Evolutionary conservation across 2,329 filamentous ascomycete genomes (phyloP).

Genomic region (Verticillium klebahnii): DNA sequence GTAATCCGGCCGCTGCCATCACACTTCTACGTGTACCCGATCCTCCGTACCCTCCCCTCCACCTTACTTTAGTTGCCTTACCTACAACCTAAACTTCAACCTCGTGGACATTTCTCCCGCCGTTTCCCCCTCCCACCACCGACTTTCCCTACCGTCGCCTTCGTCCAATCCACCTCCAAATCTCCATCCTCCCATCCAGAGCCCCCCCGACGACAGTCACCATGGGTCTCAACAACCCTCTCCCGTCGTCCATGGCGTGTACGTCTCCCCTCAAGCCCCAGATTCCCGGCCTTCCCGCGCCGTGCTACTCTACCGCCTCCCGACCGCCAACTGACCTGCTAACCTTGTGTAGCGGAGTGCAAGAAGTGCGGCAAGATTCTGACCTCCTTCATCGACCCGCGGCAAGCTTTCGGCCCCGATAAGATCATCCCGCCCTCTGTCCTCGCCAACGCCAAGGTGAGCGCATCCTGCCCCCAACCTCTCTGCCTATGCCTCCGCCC

Average conservation of each 20-base stretch:
- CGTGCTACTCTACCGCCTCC: conserved; percentile 8
- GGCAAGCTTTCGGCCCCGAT: conserved; percentile 90
- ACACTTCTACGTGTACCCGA: background rate
- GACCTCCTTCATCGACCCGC: conserved; percentile 88
- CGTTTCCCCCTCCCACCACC: background rate
- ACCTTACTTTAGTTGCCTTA: background rate
- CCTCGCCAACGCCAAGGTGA: conserved; percentile 85
- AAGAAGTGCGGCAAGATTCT: conserved; percentile 96
- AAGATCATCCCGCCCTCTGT: conserved; percentile 93
- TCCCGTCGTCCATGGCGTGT: conserved; percentile 65
- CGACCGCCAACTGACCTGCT: conserved; percentile 4
- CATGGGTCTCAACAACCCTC: conserved; percentile 64
- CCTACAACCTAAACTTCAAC: background rate
- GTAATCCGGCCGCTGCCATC: background rate
- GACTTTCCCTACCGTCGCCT: background rate
- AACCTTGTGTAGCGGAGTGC: conserved; percentile 72
- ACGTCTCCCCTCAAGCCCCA: conserved; percentile 32
- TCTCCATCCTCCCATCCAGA: background rate
- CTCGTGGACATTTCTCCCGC: background rate
- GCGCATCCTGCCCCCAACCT: conserved; percentile 7
- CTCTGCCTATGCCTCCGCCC: conserved; percentile 4
- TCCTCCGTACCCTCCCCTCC: background rate
- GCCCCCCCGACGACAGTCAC: conserved; percentile 9
- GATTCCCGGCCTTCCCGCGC: conserved; percentile 13
- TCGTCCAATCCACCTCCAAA: background rate